Conservation (phyloP, 2,329 filamentous ascomycete species). For the Fusarium equiseti region DNA sequence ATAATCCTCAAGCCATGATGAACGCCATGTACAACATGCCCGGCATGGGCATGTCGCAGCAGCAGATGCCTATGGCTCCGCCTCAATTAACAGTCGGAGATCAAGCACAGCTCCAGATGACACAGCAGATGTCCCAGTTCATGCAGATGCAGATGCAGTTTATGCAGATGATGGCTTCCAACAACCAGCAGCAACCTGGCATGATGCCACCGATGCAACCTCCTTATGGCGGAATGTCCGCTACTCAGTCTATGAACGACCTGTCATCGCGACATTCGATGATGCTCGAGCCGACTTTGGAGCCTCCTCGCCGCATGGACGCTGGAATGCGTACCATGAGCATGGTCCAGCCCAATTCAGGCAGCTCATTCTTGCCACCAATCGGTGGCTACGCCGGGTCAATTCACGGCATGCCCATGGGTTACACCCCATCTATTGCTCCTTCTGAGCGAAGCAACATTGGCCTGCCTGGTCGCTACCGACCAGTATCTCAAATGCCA, state of each 20-base stretch:
- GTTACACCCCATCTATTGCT: conserved; percentile 91
- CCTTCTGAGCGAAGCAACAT: conserved; percentile 96
- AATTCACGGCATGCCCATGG: conserved; percentile 57
- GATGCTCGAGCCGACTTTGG: conserved; percentile 61
- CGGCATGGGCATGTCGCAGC: conserved; percentile 48
- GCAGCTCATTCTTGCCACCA: conserved; percentile 67
- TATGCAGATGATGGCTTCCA: conserved; percentile 81
- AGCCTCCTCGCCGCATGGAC: conserved; percentile 58
- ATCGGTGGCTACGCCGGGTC: conserved; percentile 50
- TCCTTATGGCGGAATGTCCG: conserved; percentile 47
- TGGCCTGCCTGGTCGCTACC: conserved; percentile 88
- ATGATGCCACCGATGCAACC: conserved; percentile 47
- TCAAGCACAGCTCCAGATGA: conserved; percentile 83
- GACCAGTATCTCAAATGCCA: conserved; percentile 81
- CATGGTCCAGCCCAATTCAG: conserved; percentile 78
- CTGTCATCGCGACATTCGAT: conserved; percentile 60
- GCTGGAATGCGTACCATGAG: conserved; percentile 78
- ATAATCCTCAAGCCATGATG: conserved; percentile 60
- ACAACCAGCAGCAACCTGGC: conserved; percentile 44
- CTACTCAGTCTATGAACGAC: conserved; percentile 59
- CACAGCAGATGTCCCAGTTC: conserved; percentile 85
- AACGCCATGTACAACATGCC: conserved; percentile 52
- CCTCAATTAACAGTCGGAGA: conserved; percentile 70
- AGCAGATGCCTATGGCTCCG: conserved; percentile 55
- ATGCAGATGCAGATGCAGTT: conserved; percentile 97